These are phyloP conservation scores for Trichoderma sp. DNA, from an alignment of 2,329 filamentous ascomycete genomes.

Conservation along the genomic window DNA sequence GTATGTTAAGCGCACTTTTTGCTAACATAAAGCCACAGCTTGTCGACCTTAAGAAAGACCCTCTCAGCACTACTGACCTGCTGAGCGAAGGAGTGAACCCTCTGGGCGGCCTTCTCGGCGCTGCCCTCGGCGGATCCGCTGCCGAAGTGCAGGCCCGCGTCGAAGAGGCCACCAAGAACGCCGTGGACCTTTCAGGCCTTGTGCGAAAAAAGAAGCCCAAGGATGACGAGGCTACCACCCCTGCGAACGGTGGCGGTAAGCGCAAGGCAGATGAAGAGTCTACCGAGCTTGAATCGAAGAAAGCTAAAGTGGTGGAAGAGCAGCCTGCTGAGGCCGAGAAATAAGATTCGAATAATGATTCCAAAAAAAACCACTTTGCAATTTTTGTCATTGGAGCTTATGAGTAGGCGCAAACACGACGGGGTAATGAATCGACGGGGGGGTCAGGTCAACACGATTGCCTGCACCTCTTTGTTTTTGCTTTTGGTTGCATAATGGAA, in stretches of 20 bases:
- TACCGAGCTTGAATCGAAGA: slow-evolving; percentile 40
- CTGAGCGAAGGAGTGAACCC: slow-evolving; percentile 47
- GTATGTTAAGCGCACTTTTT: not conserved
- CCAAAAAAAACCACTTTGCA: not conserved
- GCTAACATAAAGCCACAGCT: slow-evolving; percentile 51
- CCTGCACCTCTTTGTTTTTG: not conserved
- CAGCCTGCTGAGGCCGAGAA: slow-evolving; percentile 15
- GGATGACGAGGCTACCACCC: slow-evolving; percentile 33
- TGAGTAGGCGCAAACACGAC: not conserved
- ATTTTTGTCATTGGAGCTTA: not conserved
- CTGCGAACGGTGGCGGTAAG: slow-evolving; percentile 44
- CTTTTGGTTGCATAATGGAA: not conserved
- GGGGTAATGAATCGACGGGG: not conserved
- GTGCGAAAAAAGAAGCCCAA: slow-evolving; percentile 71
- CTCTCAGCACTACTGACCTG: slow-evolving; percentile 51
- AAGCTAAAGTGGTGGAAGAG: slow-evolving; percentile 42
- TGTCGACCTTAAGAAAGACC: slow-evolving; percentile 65
- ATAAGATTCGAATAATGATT: not conserved
- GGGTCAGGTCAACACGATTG: not conserved
- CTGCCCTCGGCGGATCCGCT: slow-evolving; percentile 64
- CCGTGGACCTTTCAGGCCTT: slow-evolving; percentile 74
- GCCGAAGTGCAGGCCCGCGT: slow-evolving; percentile 65
- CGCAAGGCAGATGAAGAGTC: slow-evolving; percentile 42
- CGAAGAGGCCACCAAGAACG: slow-evolving; percentile 72
- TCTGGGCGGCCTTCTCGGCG: slow-evolving; percentile 64